A percentile compares a stretch with the other conserved stretches of the same genome.
Conservation (phyloP, 441 rosid genomes). For the Populus hybrid region DNA sequence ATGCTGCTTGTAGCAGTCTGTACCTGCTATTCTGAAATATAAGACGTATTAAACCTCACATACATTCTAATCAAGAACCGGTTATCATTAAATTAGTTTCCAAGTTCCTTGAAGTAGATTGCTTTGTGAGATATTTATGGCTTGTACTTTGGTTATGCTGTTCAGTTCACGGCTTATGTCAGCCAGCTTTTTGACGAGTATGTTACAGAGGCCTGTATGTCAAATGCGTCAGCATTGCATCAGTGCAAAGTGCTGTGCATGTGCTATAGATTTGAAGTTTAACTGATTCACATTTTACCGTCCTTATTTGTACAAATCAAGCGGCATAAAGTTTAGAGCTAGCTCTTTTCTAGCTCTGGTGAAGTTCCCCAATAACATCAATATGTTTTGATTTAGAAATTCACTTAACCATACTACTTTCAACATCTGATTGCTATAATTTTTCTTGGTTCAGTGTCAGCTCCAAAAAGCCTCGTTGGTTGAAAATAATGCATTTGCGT, state of each 20-base stretch:
- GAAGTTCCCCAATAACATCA: not conserved
- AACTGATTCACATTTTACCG: not conserved
- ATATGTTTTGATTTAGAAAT: not conserved
- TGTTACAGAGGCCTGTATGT: not conserved
- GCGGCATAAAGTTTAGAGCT: not conserved
- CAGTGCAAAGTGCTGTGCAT: not conserved
- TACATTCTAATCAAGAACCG: not conserved
- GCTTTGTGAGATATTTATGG: not conserved
- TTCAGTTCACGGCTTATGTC: not conserved
- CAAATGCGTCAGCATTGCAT: not conserved
- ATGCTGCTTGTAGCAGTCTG: not conserved
- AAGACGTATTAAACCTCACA: not conserved
- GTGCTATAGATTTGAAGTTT: not conserved
- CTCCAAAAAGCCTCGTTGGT: slow-evolving; percentile 55
- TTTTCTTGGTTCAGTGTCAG: slow-evolving; percentile 51
- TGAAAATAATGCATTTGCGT: slow-evolving; percentile 59
- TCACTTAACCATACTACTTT: not conserved
- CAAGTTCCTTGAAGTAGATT: not conserved
- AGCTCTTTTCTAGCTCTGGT: not conserved
- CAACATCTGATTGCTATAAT: slow-evolving; percentile 6
- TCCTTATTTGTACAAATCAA: not conserved
- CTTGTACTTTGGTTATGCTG: not conserved
- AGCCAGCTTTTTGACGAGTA: not conserved
- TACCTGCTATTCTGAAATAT: not conserved
- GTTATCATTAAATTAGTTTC: not conserved